A percentile compares a stretch with the other conserved stretches of the same genome.
phyloP scores from a whole-genome alignment of 2,329 filamentous ascomycete genomes.

The Pseudocercospora vitis region DNA sequence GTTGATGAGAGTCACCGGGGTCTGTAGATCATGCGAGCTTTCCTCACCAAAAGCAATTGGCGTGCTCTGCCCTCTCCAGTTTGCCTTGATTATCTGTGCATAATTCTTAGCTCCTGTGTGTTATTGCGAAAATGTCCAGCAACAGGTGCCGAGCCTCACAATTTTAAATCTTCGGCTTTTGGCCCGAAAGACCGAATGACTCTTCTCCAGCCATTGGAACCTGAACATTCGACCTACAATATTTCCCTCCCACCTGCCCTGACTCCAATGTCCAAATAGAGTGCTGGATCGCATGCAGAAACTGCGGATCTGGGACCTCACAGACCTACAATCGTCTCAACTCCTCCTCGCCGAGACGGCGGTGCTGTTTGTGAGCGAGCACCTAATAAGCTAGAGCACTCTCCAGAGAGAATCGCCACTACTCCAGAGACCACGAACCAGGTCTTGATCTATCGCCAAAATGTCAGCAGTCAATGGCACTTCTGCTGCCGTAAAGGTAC shows the following conservation, averaged over 20 bases:
- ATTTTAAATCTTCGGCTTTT: slow-evolving; percentile 6
- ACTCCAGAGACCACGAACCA: too few species aligned
- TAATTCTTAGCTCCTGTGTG: too few species aligned
- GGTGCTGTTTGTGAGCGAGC: slow-evolving; percentile 29
- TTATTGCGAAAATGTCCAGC: too few species aligned
- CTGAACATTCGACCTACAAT: slow-evolving; percentile 4
- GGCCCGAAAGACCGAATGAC: neutral
- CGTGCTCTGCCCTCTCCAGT: slow-evolving; percentile 1
- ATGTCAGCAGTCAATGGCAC: slow-evolving; percentile 30
- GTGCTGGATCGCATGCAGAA: slow-evolving; percentile 32
- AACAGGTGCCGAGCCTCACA: too few species aligned
- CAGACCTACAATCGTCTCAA: slow-evolving; percentile 31
- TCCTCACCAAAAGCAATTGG: slow-evolving; percentile 20
- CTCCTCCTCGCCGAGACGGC: slow-evolving; percentile 31
- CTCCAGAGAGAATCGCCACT: too few species aligned
- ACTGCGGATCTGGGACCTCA: slow-evolving; percentile 34
- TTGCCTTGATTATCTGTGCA: too few species aligned
- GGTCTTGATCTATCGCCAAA: too few species aligned
- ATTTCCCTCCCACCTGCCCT: neutral
- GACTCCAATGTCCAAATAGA: slow-evolving; percentile 4
- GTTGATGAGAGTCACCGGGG: slow-evolving; percentile 35
- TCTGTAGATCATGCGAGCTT: slow-evolving; percentile 31
- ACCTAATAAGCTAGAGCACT: slow-evolving; percentile 34
- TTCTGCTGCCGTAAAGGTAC: slow-evolving; percentile 60
- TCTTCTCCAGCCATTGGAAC: slow-evolving; percentile 19